Evolutionary conservation across 2,329 filamentous ascomycete species (phyloP).

Genomic region (Dactylellina haptotyla): DNA sequence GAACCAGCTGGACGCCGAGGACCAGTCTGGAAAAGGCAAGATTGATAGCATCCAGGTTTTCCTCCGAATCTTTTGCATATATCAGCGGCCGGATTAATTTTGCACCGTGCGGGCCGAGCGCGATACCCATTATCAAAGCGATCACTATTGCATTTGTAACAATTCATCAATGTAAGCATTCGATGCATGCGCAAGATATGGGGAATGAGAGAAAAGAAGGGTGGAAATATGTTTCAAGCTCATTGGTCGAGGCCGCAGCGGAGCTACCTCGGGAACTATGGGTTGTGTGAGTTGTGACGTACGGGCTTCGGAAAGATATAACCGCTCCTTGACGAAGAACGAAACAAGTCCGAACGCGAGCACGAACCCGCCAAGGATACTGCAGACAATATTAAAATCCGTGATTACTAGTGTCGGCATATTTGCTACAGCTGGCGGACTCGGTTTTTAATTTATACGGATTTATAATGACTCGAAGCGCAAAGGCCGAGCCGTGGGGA

Average conservation of each 20-base stretch:
- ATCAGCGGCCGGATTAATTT: conserved; percentile 79
- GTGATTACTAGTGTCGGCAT: conserved; percentile 73
- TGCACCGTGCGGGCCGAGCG: conserved; percentile 79
- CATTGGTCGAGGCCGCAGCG: too few relatives aligned
- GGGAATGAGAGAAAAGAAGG: not conserved
- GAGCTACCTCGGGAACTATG: too few relatives aligned
- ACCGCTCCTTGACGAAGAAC: conserved; percentile 86
- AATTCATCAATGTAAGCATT: not conserved
- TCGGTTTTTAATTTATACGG: not conserved
- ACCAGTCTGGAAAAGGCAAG: conserved; percentile 87
- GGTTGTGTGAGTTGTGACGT: conserved; percentile 66
- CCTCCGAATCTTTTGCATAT: conserved; percentile 70
- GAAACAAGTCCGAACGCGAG: conserved; percentile 91
- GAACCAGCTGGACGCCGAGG: conserved; percentile 86
- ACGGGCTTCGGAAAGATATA: conserved; percentile 85
- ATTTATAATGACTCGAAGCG: not conserved
- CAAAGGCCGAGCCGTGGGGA: not conserved
- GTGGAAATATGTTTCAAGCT: not conserved
- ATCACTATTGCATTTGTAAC: conserved; percentile 18
- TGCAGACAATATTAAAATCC: conserved; percentile 86
- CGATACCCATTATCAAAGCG: conserved; percentile 77
- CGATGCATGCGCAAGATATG: not conserved
- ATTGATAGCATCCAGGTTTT: conserved; percentile 76
- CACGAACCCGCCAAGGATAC: conserved; percentile 83
- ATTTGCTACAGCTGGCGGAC: too few relatives aligned